These are phyloP conservation scores for Balansia obtecta DNA, from an alignment of 2,329 filamentous ascomycete species.

Conservation along the genomic window DNA sequence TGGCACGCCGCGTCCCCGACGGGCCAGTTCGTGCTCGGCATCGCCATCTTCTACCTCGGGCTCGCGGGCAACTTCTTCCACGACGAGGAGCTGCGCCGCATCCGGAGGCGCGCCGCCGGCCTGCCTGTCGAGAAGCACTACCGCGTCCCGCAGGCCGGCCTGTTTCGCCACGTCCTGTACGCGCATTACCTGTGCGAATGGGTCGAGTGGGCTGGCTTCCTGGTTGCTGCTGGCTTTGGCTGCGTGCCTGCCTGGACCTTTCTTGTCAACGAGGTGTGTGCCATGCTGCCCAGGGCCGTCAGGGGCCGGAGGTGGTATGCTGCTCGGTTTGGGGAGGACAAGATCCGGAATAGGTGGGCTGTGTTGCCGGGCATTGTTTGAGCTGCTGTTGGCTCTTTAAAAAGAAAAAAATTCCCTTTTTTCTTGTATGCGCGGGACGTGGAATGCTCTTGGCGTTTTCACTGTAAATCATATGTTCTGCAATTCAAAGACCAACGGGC, in stretches of 20 bases:
- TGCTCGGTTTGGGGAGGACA: slow-evolving; percentile 75
- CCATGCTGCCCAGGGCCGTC: slow-evolving; percentile 80
- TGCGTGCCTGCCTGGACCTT: slow-evolving; percentile 72
- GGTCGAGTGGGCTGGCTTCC: slow-evolving; percentile 90
- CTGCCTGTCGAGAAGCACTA: slow-evolving; percentile 58
- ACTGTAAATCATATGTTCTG: too few relatives aligned
- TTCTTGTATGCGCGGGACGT: too few relatives aligned
- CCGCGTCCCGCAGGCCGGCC: slow-evolving; percentile 67
- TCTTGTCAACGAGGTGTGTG: slow-evolving; percentile 72
- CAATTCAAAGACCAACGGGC: too few relatives aligned
- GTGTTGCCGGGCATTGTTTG: slow-evolving; percentile 45
- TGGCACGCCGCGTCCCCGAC: slow-evolving; percentile 31
- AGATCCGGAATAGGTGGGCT: slow-evolving; percentile 62
- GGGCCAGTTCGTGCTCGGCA: slow-evolving; percentile 45
- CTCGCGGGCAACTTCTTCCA: slow-evolving; percentile 75
- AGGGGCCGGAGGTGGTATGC: slow-evolving; percentile 78
- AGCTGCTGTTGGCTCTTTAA: neutral
- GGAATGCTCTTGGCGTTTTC: too few relatives aligned
- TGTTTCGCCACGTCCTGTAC: slow-evolving; percentile 75
- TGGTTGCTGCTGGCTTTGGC: slow-evolving; percentile 54
- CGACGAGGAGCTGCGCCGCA: slow-evolving; percentile 80
- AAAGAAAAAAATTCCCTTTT: too few relatives aligned
- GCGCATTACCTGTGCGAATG: slow-evolving; percentile 96
- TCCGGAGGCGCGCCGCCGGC: slow-evolving; percentile 41
- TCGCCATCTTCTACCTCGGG: slow-evolving; percentile 64